phyloP scores from a whole-genome alignment of 768 basidiomycete species.

The Lyophyllum decastes region DNA sequence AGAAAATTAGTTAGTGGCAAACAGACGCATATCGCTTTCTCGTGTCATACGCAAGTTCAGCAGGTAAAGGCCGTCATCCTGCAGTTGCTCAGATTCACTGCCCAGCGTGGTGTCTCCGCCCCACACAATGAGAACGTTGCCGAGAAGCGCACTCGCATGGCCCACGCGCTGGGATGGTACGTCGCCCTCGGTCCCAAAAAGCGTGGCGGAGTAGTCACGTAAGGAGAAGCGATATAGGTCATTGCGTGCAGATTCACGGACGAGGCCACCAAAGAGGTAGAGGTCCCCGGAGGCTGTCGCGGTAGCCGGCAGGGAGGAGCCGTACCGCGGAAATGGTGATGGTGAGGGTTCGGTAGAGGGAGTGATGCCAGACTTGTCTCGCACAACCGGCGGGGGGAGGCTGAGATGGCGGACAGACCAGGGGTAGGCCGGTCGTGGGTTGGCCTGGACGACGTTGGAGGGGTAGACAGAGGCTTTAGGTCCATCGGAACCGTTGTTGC shows the following conservation, averaged over 20 bases:
- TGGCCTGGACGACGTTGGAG: conserved; percentile 15
- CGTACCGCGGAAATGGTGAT: conserved; percentile 94
- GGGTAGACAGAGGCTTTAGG: conserved; percentile 5
- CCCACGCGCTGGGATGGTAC: conserved; percentile 91
- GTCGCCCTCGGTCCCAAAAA: conserved; percentile 88
- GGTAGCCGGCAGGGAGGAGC: conserved; percentile 84
- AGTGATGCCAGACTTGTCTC: conserved; percentile 63
- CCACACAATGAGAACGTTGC: conserved; percentile 96
- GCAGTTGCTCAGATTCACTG: conserved; percentile 65
- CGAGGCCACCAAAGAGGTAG: conserved; percentile 96
- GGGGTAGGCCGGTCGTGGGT: conserved; percentile 66
- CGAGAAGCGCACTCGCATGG: conserved; percentile 93
- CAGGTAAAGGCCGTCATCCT: conserved; percentile 92
- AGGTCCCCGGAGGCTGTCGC: conserved; percentile 85
- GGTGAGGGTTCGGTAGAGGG: conserved; percentile 74
- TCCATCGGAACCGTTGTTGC: conserved; percentile 22
- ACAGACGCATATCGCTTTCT: not conserved
- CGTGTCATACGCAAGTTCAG: conserved; percentile 81
- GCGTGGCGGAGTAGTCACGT: conserved; percentile 73
- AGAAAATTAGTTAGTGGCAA: conserved; percentile 4
- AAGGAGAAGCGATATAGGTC: conserved; percentile 92
- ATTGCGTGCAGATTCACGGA: conserved; percentile 85
- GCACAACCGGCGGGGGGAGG: conserved; percentile 65
- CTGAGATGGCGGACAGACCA: conserved; percentile 79
- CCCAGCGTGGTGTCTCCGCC: conserved; percentile 95